Base-by-base conservation (phyloP, 805 yeast species). In the Wickerhamomyces ciferrii region DNA sequence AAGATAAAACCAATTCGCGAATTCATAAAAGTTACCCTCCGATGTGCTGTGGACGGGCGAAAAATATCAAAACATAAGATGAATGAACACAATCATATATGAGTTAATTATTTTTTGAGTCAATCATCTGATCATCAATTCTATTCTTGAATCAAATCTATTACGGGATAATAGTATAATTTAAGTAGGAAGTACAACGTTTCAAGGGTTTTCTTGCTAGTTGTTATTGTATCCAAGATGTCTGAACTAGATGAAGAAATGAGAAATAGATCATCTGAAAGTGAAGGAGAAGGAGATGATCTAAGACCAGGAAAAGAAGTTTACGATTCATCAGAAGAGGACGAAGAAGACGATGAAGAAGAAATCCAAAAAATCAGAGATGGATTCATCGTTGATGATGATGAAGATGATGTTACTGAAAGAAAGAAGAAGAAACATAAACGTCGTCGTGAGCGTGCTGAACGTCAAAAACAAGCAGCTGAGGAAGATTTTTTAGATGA, bases 321-420 rank as follows among this genome's bases (percentile, higher is more conserved):
- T 18, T 75, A 76, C 50, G 94, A 87, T 55, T 86, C 95, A 10
- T 85, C 94, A 13, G 95, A 87, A 46, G 97, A 91, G 50, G 97
- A 90, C 37, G 96, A 87, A 8, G 96, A 87, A 27, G 91, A 84
- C 41, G 96, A 90, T 59, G 97, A 86, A 59, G 97, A 91, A 53
- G 97, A 91, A 59, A 81, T 86, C 41, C 77, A 84, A 53, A 79
- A 78, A 56, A 84, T 91, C 38, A 79, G 92, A 42, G 96, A 90
- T 51, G 97, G 97, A 0, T 90, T 92, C 65, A 91, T 92, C 58
- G 97, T 88, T 10, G 97, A 90, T 57, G 96, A 88, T 56, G 96
- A 86, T 48, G 95, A 83, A 19, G 87, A 78, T n/a, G 83, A 74
- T 21, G 83, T 74, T 14, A 82, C 69, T n/a, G 69, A 60, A 5